phyloP scores from a whole-genome alignment of 352 stramenopile species.

The Globisporangium canariense region DNA sequence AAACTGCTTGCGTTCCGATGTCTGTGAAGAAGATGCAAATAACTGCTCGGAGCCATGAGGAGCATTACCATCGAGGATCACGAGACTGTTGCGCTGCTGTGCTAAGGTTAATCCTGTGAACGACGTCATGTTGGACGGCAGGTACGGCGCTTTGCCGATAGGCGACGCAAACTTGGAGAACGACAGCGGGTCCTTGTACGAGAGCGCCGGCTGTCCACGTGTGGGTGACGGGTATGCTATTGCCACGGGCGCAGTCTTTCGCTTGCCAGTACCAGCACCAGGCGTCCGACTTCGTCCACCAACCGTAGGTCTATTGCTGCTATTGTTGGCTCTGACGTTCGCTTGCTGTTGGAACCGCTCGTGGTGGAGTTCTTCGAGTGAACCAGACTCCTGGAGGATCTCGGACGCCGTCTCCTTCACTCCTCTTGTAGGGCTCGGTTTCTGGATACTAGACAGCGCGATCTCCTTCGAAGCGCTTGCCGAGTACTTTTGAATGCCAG shows the following conservation, averaged over 20 bases:
- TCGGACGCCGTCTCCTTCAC: constrained; percentile 39
- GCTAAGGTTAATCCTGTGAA: constrained; percentile 12
- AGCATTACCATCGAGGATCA: constrained; percentile 37
- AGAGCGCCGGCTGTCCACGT: constrained; percentile 1
- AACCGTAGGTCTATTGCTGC: constrained; percentile 6
- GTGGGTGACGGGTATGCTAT: constrained; percentile 8
- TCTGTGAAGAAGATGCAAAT: constrained; percentile 5
- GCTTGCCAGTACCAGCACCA: constrained; percentile 15
- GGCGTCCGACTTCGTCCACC: constrained; percentile 12
- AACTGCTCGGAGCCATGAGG: constrained; percentile 8
- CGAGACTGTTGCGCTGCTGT: constrained; percentile 32
- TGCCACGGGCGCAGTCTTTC: constrained; percentile 21
- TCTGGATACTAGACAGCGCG: constrained; percentile 44
- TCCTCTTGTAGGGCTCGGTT: constrained; percentile 24
- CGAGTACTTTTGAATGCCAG: constrained; percentile 67
- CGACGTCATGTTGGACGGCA: constrained; percentile 31
- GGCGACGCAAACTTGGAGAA: constrained; percentile 49
- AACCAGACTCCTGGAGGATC: constrained; percentile 40
- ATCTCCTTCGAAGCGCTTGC: constrained; percentile 55
- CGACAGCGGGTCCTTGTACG: constrained; percentile 24
- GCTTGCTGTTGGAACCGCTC: constrained; percentile 15
- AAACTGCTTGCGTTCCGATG: constrained; percentile 28
- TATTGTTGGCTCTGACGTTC: constrained; percentile 15
- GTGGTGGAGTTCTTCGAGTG: constrained; percentile 29
- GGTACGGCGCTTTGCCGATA: constrained; percentile 37